Base-by-base conservation (phyloP, 177 flowering plant species). In the Tripterygium wilfordii region DNA sequence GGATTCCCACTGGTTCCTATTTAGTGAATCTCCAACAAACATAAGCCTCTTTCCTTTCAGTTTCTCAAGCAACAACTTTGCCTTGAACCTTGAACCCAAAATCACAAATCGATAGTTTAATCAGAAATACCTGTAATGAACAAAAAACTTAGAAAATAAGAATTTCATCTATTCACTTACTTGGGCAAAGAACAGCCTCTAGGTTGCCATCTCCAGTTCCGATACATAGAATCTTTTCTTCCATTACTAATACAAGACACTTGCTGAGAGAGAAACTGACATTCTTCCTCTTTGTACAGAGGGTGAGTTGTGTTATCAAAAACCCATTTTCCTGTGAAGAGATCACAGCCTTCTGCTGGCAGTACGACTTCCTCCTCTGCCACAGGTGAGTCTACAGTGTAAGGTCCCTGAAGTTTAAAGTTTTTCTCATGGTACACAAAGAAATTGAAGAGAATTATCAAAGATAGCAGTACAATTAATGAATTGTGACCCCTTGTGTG, bases 151-250 rank as follows among this genome's bases (percentile, higher is more conserved):
- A n/a, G n/a, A 54, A 0, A n/a, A 24, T 31, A 9, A n/a, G n/a
- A n/a, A n/a, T n/a, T n/a, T n/a, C n/a, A n/a, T n/a, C n/a, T n/a
- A n/a, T n/a, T 10, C 17, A 24, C 65, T 63, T 78, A 92, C 98
- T 73, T 89, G 60, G 99, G 99, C 61, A 89, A 50, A 43, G 80
- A 69, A 56, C 99, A 92, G 30, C 74, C 79, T 53, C 72, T 83
- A 35, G 99, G 99, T 53, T 92, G 91, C 99, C 99, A 92, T 66
- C 67, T 82, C 99, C 99, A 92, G 39, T 83, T 78, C 70, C 89
- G 99, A 39, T 69, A 92, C 54, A 74, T 19, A 29, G 96, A 79
- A 59, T 92, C 92, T 32, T 64, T 60, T 44, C 99, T 86, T 21
- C 99, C 99, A 62, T 92, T 92, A 31, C 88, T 77, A 78, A 84